Base-by-base conservation (phyloP, 2,329 filamentous ascomycete genomes). In the Penicillium sp. region DNA sequence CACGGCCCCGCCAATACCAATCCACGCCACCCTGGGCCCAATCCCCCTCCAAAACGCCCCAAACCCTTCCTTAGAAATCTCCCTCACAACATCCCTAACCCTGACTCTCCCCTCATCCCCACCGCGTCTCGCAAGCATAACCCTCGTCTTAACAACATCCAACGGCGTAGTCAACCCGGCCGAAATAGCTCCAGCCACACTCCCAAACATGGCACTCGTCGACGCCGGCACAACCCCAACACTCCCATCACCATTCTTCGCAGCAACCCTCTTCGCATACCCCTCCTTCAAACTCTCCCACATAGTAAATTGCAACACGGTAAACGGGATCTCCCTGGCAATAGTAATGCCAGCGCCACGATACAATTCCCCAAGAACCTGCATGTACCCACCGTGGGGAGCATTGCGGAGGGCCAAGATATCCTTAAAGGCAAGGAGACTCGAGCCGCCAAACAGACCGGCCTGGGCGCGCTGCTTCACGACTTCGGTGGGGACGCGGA, bases 391-490 rank as follows among this genome's bases (percentile, higher is more conserved):
- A 68, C 53, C 55, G 54, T 73, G 70, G n/a, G n/a, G n/a, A n/a
- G n/a, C n/a, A n/a, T n/a, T n/a, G 6, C 71, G 68, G 42, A 75
- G 73, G 4, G 72, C 68, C 32, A 88, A 70, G 46, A 96, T 95
- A 52, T 83, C 80, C 49, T 73, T 75, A 48, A 96, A 74, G 1
- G 88, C 84, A 0, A 76, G 72, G 15, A 81, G 67, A 12, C 82
- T 86, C 6, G 80, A 83, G 2, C 82, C 84, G 5, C 87, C 82
- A 70, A 90, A 84, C 62, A 90, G 83, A 5, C 83, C 82, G 0
- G 93, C 93, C 72, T 98, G 93, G 17, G 93, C 90, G 52, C 93
- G 80, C 76, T 97, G 93, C 78, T 98, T 98, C 61, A 98, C 80
- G 4, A 98, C 93, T 68, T 98, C 93, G 0, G 90, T 97, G 7